Evolutionary conservation across 345 rosid genomes (phyloP), one percentile per base, ranked within the genome.

Genomic region (Noccaea bulbosa): DNA sequence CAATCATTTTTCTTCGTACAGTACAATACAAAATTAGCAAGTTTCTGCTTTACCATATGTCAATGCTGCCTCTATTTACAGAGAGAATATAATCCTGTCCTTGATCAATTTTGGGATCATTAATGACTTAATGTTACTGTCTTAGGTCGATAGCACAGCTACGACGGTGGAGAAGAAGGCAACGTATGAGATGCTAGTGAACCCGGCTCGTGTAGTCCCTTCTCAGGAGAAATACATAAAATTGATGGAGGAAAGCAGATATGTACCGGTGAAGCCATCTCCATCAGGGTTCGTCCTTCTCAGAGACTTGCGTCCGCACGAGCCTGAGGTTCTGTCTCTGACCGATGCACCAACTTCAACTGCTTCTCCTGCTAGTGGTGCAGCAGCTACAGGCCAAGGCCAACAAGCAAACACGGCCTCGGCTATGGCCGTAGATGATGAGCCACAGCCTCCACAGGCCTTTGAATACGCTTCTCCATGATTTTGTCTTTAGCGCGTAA

Each of bases 121-220:
- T 45, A 12, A 56, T 7, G 8, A 9, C 8, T 47, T 14, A 15
- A 30, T 70, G 67, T 49, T 40, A 53, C 44, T 30, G 22, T 57
- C 20, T 4, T 78, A 93, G 98, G 93, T 90, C 65, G 98, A 93
- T 78, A 69, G 65, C 59, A 84, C 83, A 47, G 79, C 80, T 12
- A 85, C 72, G 49, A 82, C 84, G 16, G 83, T 79, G 17, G 96
- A 93, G 79, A 90, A 86, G 89, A 93, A 90, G 80, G 81, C 93
- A 5, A 78, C 88, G 14, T 86, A 78, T 60, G 97, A 90, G 70
- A 80, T 87, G 24, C 73, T 93, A 81, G 88, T 83, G 24, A 93
- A 90, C 77, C 98, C 97, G 9, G 98, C 98, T 1, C 82, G 98
- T 65, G 98, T 93, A 56, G 87, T 93, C 56, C 98, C 97, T 2